phyloP scores from a whole-genome alignment of 495 filamentous ascomycete species.

The Darksidea phi region DNA sequence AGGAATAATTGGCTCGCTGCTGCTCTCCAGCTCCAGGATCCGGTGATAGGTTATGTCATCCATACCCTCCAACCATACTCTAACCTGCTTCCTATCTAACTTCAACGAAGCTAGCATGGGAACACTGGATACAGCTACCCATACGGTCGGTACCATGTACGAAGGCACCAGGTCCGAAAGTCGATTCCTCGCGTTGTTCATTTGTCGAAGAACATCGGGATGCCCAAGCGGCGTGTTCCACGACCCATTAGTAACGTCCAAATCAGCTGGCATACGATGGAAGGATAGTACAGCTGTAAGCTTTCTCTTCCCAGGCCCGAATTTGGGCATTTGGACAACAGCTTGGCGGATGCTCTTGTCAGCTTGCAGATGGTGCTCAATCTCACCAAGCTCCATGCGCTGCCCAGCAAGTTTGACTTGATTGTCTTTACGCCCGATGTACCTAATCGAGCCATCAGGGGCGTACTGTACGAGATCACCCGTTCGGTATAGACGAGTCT shows the following conservation, averaged over 20 bases:
- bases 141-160: constrained; percentile 37
- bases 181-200: constrained; percentile 7
- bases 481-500: constrained; percentile 51
- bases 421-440: constrained; percentile 33
- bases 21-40: constrained; percentile 25
- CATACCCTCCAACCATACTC: constrained; percentile 27
- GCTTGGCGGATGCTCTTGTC: constrained; percentile 43
- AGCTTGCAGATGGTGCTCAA: constrained; percentile 38
- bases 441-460: constrained; percentile 38
- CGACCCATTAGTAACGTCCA: not conserved
- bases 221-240: constrained; percentile 16
- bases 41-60: constrained; percentile 13
- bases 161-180: constrained; percentile 29
- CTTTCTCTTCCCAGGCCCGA: constrained; percentile 19
- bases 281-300: constrained; percentile 26
- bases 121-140: constrained; percentile 19
- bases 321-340: constrained; percentile 40
- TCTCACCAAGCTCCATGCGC: constrained; percentile 34
- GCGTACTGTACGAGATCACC: constrained; percentile 46
- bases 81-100: constrained; percentile 32
- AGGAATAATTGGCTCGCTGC: constrained; percentile 10
- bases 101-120: constrained; percentile 34
- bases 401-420: constrained; percentile 36
- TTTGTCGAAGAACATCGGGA: not conserved
- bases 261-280: not conserved